Evolutionary conservation across 345 rosid species (phyloP), one percentile per base, ranked within the genome.

Genomic region (Eucalyptus tenuipes): DNA sequence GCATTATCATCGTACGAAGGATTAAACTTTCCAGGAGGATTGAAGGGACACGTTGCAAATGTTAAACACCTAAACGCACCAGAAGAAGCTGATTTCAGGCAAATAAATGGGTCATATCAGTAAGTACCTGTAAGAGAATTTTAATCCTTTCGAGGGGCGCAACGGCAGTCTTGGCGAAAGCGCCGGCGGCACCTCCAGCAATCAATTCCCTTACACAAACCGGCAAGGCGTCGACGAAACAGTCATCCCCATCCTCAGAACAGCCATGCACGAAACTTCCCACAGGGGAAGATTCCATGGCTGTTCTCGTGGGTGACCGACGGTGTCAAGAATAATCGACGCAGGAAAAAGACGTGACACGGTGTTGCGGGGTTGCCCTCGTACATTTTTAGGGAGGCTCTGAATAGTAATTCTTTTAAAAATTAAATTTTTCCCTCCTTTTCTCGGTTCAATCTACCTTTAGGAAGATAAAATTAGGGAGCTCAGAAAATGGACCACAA

Each of bases 161-260:
- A 90, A 96, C 94, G 15, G 96, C 95, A 87, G 98, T 95, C 90
- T 97, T 98, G n/a, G 98, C 96, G 88, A 97, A 86, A 8, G 94
- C 99, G 1, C 99, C 99, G n/a, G 98, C 99, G 92, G 96, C 96
- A 50, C 97, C 99, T 13, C 99, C 99, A 57, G 98, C 98, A 84
- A 97, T 94, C 87, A 96, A 97, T 89, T 96, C 98, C 92, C 94
- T 95, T 4, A 94, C 97, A 87, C 94, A 94, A 87, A 96, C 94
- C 47, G 99, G 99, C 92, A 96, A 88, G 85, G 88, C 88, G 90
- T 97, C 96, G 57, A 93, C 42, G 48, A 52, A 88, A 7, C 93
- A 92, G 86, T 94, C 91, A 40, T 91, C 91, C 66, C 87, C 61
- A n/a, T 87, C 57, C 10, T 93, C 86, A 5, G 96, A 86, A 4